Evolutionary conservation across 495 filamentous ascomycete species (phyloP), one percentile per base, ranked within the genome.

Genomic region (Penicillium psychrofluorescens): DNA sequence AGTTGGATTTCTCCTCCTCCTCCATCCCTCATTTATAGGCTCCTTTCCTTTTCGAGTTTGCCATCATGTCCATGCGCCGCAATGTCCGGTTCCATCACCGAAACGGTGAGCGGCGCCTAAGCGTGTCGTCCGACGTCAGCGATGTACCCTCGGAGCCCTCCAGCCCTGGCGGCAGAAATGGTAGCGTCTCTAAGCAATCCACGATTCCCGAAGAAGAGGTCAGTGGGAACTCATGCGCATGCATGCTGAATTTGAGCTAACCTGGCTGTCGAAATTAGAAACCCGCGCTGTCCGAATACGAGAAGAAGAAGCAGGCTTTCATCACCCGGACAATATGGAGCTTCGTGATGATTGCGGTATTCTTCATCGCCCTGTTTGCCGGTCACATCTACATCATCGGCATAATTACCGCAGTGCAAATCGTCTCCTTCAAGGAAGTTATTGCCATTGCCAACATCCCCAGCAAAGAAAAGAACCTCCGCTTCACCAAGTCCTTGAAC

Each of bases 241-340:
- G 22, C 4, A 22, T 6, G 6, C 22, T 31, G 32, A 30, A 35
- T 30, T 28, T 28, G 39, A 8, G 36, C 55, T 56, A 43, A 60
- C 45, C 38, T 38, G 28, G 32, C 28, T 11, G n/a, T 44, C 36
- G 31, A 13, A 10, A 29, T 10, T 48, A 70, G 60, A 75, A 73
- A 61, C 57, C 64, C 37, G 66, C 76, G 28, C 44, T 61, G 41
- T 80, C 88, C 58, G 94, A 95, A 15, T 95, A 91, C 64, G 89
- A 96, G 59, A 97, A 95, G 81, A 99, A 99, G 69, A 95, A 95
- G 66, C 84, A 88, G 66, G 95, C 90, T 56, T 96, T 99, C 77
- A 88, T 95, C 54, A 95, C 90, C 8, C 85, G 94, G 45, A 89
- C 92, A 31, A 88, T 97, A 78, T 99, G 94, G 94, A 95, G 86